Base-by-base conservation (phyloP, 257 asterid species). In the Ligustrum vulgare region DNA sequence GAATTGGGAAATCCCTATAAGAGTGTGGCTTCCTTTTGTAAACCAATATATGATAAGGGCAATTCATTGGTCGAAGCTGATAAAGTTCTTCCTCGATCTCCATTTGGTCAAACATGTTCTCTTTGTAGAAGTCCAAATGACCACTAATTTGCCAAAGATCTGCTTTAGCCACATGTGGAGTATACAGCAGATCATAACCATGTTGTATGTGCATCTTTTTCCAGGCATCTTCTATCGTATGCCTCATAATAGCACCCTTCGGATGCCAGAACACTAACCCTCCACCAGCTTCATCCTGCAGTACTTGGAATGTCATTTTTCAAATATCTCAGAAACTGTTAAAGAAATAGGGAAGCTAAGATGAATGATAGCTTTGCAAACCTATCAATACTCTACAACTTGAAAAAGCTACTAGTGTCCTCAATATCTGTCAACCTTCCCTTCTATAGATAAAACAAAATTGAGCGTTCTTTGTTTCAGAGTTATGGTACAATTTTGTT, bases 201-300 rank as follows among this genome's bases (percentile, higher is more conserved):
- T 82, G 77, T 67, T 85, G 88, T 75, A 91, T 71, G 83, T 92
- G 99, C 78, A 89, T 83, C 66, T 80, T 89, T 81, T 87, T 94
- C 99, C 98, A 94, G 66, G 94, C 82, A 86, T 89, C 96, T 89
- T 94, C 99, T 72, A 92, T 94, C 58, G 91, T 86, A 80, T 89
- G 96, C 84, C 99, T 88, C 43, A 94, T 77, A 75, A 89, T 79
- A 77, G 99, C 96, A 56, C 97, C 99, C 81, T 92, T 94, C 54
- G 99, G 99, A 84, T 91, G 99, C 98, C 99, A 94, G 89, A 92
- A 94, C 67, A 94, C 99, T 79, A 94, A 84, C 41, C 99, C 98
- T 74, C 98, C 99, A 67, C 99, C 99, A 83, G 99, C 98, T 73
- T 89, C 99, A 84, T 91, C 98, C 99, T 94, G 95, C 82, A 81